Conservation (phyloP, 305 asterid species). For the Fraxinus angustifolia region DNA sequence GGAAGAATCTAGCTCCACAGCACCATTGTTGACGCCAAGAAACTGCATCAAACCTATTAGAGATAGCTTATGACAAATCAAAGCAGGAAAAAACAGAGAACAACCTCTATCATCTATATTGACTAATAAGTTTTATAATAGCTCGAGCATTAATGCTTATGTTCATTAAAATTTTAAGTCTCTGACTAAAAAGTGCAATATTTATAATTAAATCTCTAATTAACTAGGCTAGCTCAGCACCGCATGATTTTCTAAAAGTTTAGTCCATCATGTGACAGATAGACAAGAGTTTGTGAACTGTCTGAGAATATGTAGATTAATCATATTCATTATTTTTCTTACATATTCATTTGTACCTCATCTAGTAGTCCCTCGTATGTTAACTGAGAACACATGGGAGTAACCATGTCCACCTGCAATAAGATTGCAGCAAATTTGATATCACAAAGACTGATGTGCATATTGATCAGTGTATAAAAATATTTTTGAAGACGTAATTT, state of each 20-base stretch:
- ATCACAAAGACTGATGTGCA: conserved; percentile 12
- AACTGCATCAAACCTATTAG: conserved; percentile 68
- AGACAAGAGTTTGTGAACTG: background rate
- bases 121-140: background rate
- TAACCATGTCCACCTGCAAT: conserved; percentile 94
- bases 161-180: background rate
- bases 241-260: background rate
- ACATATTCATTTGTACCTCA: conserved; percentile 54
- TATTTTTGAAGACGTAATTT: background rate
- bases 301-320: background rate
- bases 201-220: conserved; percentile 1
- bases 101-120: conserved; percentile 10
- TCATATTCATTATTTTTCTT: background rate
- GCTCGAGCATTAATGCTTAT: background rate
- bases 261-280: background rate
- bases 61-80: conserved; percentile 41
- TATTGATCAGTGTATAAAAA: background rate
- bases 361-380: conserved; percentile 91
- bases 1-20: conserved; percentile 82
- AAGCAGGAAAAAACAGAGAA: conserved; percentile 20
- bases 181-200: conserved; percentile 4
- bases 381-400: conserved; percentile 93
- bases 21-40: conserved; percentile 85
- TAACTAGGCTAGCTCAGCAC: conserved; percentile 1
- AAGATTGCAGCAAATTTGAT: conserved; percentile 25